A percentile compares a stretch with the other conserved stretches of the same genome.
phyloP scores from a whole-genome alignment of 129 eudicot genomes.

The Glebionis coronaria region DNA sequence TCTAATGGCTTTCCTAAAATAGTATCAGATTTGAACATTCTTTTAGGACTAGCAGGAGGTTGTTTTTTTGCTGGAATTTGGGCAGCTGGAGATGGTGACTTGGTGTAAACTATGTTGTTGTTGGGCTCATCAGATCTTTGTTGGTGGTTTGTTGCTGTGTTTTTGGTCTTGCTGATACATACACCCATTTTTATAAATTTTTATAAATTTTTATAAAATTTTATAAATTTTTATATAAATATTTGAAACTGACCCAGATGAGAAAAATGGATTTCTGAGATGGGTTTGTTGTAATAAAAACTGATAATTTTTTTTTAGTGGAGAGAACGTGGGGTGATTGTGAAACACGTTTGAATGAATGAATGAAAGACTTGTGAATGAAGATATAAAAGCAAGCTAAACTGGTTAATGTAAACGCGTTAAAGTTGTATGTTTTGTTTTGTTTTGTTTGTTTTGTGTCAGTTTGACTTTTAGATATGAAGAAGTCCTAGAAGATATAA shows the following conservation, averaged over 20 bases:
- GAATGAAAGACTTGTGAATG: too few species aligned
- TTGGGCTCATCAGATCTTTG: conserved; percentile 35
- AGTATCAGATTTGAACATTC: conserved; percentile 48
- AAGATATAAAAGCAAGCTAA: too few species aligned
- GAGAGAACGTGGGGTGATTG: conserved; percentile 36
- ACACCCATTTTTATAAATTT: conserved; percentile 58
- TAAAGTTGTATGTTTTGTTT: too few species aligned
- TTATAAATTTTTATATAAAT: too few species aligned
- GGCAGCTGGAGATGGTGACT: conserved; percentile 50
- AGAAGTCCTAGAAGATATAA: too few species aligned
- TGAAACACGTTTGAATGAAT: too few species aligned
- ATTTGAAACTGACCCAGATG: conserved; percentile 10
- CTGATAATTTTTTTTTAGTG: not conserved
- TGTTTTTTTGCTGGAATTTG: conserved; percentile 30
- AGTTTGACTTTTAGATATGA: too few species aligned
- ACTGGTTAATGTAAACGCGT: too few species aligned
- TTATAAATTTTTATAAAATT: too few species aligned
- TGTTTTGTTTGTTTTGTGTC: too few species aligned
- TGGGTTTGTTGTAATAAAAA: not conserved
- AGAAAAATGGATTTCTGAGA: not conserved
- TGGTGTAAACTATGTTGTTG: conserved; percentile 46
- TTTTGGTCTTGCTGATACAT: conserved; percentile 51
- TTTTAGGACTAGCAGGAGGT: conserved; percentile 42
- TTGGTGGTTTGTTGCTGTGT: conserved; percentile 19
- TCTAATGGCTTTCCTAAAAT: conserved; percentile 74